phyloP scores from a whole-genome alignment of 352 stramenopile genomes.

The Aphanomyces stellatus region DNA sequence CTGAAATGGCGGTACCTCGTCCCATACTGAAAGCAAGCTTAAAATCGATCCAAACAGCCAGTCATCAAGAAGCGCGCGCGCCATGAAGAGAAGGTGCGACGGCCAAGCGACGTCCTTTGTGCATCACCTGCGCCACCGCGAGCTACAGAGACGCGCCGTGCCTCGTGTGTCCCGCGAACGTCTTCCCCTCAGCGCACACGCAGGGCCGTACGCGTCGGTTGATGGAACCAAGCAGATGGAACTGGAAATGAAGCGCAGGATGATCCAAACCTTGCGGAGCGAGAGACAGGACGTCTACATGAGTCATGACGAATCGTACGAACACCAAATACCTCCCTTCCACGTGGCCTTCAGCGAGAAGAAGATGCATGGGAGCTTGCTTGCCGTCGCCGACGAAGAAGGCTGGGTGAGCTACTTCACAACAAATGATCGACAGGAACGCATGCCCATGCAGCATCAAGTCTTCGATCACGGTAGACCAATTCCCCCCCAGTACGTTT shows the following conservation, averaged over 20 bases:
- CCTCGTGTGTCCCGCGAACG: no score
- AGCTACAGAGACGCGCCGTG: neutral
- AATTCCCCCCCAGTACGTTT: neutral
- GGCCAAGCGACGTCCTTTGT: neutral
- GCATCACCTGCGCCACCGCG: neutral
- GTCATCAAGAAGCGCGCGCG: neutral
- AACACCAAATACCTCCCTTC: slow-evolving; percentile 34
- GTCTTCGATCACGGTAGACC: neutral
- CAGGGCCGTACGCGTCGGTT: neutral
- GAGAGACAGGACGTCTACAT: slow-evolving; percentile 6
- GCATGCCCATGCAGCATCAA: neutral
- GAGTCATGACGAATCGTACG: neutral
- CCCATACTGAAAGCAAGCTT: no score
- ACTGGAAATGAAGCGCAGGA: neutral
- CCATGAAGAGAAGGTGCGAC: slow-evolving; percentile 6
- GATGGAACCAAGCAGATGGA: neutral
- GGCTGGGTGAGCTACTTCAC: slow-evolving; percentile 34
- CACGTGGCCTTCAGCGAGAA: slow-evolving; percentile 38
- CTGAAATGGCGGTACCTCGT: no score
- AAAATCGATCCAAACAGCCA: no score
- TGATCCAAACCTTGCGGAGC: neutral
- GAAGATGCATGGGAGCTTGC: slow-evolving; percentile 17
- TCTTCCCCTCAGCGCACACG: no score
- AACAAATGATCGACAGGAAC: slow-evolving; percentile 22
- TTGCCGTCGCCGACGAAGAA: slow-evolving; percentile 52